These are phyloP conservation scores for Salix udensis DNA, from an alignment of 345 rosid genomes.

Conservation along the genomic window DNA sequence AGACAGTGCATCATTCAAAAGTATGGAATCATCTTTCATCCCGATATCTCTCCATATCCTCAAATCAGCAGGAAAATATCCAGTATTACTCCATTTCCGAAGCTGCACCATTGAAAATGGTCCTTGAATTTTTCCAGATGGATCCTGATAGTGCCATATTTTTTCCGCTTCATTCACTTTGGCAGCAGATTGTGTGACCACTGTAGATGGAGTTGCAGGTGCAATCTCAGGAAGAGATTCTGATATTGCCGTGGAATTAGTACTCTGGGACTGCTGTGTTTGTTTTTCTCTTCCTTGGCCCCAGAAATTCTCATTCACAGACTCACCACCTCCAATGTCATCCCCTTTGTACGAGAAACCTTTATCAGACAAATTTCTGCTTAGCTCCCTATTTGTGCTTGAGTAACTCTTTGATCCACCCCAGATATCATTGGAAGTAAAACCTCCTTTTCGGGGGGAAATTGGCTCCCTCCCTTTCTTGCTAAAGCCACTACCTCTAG, in stretches of 20 bases:
- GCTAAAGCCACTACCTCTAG: conserved; percentile 60
- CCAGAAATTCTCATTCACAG: conserved; percentile 49
- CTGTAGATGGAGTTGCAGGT: conserved; percentile 33
- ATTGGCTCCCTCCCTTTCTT: conserved; percentile 74
- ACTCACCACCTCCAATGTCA: conserved; percentile 52
- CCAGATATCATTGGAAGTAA: conserved; percentile 58
- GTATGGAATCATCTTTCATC: conserved; percentile 64
- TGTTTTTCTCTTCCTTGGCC: conserved; percentile 59
- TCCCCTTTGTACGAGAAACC: conserved; percentile 54
- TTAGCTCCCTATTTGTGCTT: conserved; percentile 51
- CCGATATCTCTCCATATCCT: conserved; percentile 73
- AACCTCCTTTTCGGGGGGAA: conserved; percentile 69
- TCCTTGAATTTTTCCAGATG: conserved; percentile 92
- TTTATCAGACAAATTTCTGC: conserved; percentile 61
- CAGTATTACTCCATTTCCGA: conserved; percentile 89
- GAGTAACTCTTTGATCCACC: conserved; percentile 59
- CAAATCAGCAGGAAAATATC: conserved; percentile 84
- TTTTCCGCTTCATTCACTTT: conserved; percentile 75
- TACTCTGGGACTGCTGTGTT: conserved; percentile 36
- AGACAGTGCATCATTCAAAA: conserved; percentile 66
- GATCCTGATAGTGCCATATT: conserved; percentile 91
- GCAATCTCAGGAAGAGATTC: conserved; percentile 47
- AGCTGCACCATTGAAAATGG: conserved; percentile 93
- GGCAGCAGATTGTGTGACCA: conserved; percentile 36
- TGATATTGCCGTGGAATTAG: conserved; percentile 30